These are phyloP conservation scores for Dryas octopetala DNA, from an alignment of 306 rosid genomes.

Conservation along the genomic window DNA sequence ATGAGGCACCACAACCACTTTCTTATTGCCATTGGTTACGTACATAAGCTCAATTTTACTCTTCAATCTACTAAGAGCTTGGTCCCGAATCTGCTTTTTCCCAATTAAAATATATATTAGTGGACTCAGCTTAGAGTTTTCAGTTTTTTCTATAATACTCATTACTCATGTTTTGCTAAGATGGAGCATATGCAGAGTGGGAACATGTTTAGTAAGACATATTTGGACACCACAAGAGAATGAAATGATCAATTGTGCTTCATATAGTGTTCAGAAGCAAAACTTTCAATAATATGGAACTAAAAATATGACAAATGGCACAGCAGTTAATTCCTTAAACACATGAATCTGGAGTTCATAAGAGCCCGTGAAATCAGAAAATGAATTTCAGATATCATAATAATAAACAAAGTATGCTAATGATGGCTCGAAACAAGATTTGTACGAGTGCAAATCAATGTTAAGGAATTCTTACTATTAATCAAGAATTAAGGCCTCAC, in stretches of 20 bases:
- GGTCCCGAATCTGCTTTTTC: slow-evolving; percentile 65
- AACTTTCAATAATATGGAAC: neutral
- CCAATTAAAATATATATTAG: slow-evolving; percentile 39
- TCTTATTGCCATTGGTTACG: slow-evolving; percentile 58
- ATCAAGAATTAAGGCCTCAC: neutral
- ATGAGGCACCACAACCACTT: slow-evolving; percentile 88
- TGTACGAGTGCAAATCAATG: neutral
- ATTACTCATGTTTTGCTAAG: neutral
- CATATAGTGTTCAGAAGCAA: neutral
- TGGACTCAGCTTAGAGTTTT: slow-evolving; percentile 8
- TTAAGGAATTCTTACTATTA: neutral
- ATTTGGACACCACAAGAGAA: neutral
- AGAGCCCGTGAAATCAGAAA: neutral
- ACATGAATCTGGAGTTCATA: neutral
- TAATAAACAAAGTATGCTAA: neutral
- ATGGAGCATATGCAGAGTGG: neutral
- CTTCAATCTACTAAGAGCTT: slow-evolving; percentile 71
- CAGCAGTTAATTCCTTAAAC: neutral
- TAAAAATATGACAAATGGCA: neutral
- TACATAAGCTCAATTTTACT: slow-evolving; percentile 76
- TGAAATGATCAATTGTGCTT: neutral
- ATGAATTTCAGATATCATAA: neutral
- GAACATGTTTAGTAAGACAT: neutral
- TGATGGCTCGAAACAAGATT: neutral
- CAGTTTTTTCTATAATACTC: neutral